A percentile compares a stretch with the other conserved stretches of the same genome.
Evolutionary conservation across 768 basidiomycete genomes (phyloP).

Genomic region (Mycena leptocephala): DNA sequence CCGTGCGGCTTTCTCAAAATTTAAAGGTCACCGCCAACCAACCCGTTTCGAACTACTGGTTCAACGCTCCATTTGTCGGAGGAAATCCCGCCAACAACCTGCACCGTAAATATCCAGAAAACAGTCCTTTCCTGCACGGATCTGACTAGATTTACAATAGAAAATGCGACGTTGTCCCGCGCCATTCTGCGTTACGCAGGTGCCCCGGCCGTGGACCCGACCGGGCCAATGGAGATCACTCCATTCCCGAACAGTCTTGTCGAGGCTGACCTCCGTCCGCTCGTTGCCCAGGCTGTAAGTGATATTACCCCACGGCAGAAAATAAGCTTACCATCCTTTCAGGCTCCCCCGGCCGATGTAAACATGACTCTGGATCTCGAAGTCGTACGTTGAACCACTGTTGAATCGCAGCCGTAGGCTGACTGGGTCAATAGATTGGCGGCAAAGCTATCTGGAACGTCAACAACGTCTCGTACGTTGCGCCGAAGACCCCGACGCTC

Average conservation of each 20-base stretch:
- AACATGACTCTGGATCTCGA: constrained; percentile 14
- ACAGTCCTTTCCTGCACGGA: not conserved
- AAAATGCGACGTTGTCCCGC: constrained; percentile 38
- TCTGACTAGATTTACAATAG: not conserved
- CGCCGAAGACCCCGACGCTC: constrained; percentile 38
- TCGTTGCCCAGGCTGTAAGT: constrained; percentile 9
- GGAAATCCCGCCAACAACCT: constrained; percentile 48
- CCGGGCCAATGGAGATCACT: constrained; percentile 37
- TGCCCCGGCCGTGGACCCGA: constrained; percentile 51
- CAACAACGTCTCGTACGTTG: constrained; percentile 48
- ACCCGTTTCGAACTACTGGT: constrained; percentile 63
- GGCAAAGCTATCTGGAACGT: constrained; percentile 51
- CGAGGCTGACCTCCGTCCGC: constrained; percentile 26
- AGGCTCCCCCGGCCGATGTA: constrained; percentile 42
- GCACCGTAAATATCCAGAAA: constrained; percentile 12
- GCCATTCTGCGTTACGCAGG: constrained; percentile 57
- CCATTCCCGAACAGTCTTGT: constrained; percentile 31
- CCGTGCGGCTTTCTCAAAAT: constrained; percentile 3
- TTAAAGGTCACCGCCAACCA: constrained; percentile 56
- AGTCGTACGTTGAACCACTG: constrained; percentile 39
- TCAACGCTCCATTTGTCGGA: constrained; percentile 47
- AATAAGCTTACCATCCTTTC: constrained; percentile 6
- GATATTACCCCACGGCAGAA: not conserved
- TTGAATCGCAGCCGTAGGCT: constrained; percentile 43
- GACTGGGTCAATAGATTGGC: constrained; percentile 19